Conservation (phyloP, 306 rosid species). For the Alnus rubra region DNA sequence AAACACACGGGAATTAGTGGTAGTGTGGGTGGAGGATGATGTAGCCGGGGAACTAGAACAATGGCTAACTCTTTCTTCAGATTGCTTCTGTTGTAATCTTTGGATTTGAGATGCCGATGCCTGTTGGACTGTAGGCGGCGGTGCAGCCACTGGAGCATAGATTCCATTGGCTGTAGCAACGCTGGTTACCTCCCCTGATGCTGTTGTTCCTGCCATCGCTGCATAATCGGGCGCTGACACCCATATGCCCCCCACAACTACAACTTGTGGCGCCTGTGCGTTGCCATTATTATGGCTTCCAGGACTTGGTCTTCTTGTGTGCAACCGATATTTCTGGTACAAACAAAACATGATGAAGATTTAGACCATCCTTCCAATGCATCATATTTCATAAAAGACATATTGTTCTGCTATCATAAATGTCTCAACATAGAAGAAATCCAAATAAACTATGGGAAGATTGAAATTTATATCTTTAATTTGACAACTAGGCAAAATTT, state of each 20-base stretch:
- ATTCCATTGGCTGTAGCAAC: slow-evolving; percentile 41
- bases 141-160: slow-evolving; percentile 68
- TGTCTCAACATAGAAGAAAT: neutral
- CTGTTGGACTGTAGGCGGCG: slow-evolving; percentile 35
- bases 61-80: slow-evolving; percentile 54
- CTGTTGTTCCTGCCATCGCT: slow-evolving; percentile 35
- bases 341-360: neutral
- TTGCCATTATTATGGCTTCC: slow-evolving; percentile 44
- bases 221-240: slow-evolving; percentile 75
- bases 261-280: slow-evolving; percentile 58
- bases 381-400: neutral
- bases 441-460: neutral
- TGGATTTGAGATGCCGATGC: slow-evolving; percentile 25
- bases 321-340: slow-evolving; percentile 78
- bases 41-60: slow-evolving; percentile 71
- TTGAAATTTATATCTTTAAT: neutral
- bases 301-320: slow-evolving; percentile 69
- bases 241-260: slow-evolving; percentile 82
- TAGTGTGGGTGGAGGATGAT: slow-evolving; percentile 70
- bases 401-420: neutral
- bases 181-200: slow-evolving; percentile 43
- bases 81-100: slow-evolving; percentile 37
- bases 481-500: neutral
- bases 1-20: slow-evolving; percentile 45
- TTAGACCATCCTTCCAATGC: neutral